Base-by-base conservation (phyloP, 75 land plant genomes). In the Ceratopteris richardii region DNA sequence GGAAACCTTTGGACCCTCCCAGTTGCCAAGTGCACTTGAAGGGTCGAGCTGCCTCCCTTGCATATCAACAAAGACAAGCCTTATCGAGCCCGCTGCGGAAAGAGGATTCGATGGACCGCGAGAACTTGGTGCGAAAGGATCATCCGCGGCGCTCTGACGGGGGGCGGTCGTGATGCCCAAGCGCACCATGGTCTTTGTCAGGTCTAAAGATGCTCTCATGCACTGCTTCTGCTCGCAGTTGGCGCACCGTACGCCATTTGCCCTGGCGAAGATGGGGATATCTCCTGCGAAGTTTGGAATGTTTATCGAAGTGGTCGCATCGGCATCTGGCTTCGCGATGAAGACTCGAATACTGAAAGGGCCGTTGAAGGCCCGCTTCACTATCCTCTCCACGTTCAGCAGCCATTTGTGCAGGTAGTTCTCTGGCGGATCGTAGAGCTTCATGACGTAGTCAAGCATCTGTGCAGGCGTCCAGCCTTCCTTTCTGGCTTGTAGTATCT, bases 141-240 rank as follows among this genome's bases (percentile, higher is more conserved):
- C 28, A 21, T 14, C 18, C 21, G 51, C 11, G 28, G 27, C 28
- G 27, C 54, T 26, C 54, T 24, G 54, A 25, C 1, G 4, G 3
- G 13, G 28, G 2, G 54, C 54, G 27, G 54, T 52, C 28, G 54
- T 24, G 24, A 52, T 21, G 2, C 54, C 54, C 7, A 52, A 28
- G 28, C 54, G 2, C 54, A 52, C 54, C 54, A 52, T 52, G 12
- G 54, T 52, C 54, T 52, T 52, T 7, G 54, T 52, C 29, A 52
- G 27, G 27, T 52, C 54, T 9, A 52, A 28, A 25, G 54, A 52
- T 28, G 54, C 54, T 9, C 54, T 23, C 54, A 52, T 52, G 27
- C 29, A 21, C 54, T 52, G 18, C 24, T 14, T 18, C 28, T 4
- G 2, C 54, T 52, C 54, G 54, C 54, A 52, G 27, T 52, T 52